Conservation (phyloP, 305 asterid genomes). For the Rubia balearica region DNA sequence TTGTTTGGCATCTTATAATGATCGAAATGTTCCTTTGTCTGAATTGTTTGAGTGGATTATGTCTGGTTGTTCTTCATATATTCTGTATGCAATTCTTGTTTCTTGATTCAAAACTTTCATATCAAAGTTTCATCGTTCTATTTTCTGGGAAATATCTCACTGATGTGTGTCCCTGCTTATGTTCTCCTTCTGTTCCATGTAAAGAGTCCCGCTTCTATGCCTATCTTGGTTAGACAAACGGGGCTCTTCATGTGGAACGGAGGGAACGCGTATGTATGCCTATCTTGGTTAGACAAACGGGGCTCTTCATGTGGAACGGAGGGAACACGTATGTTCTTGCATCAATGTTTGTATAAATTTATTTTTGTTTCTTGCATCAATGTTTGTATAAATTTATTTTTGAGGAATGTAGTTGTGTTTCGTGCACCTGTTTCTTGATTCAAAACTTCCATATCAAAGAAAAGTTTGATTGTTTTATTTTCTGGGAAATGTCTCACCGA, state of each 20-base stretch:
- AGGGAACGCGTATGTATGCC: too few relatives aligned
- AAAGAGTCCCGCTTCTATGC: too few relatives aligned
- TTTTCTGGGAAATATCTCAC: neutral
- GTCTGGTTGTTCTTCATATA: neutral
- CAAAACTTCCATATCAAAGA: neutral
- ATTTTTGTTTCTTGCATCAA: neutral
- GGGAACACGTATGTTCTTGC: neutral
- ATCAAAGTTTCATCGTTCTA: neutral
- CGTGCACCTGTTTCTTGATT: neutral
- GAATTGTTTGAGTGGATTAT: neutral
- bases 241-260: too few relatives aligned
- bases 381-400: neutral
- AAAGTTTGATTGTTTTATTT: neutral
- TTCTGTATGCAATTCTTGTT: neutral
- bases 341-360: neutral
- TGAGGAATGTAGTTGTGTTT: neutral
- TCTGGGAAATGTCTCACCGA: neutral
- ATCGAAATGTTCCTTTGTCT: neutral
- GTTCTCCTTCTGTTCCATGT: neutral
- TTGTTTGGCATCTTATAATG: neutral
- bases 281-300: too few relatives aligned
- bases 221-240: too few relatives aligned
- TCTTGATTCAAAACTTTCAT: neutral
- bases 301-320: too few relatives aligned
- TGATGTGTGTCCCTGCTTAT: neutral